phyloP scores from a whole-genome alignment of 1,284 basidiomycete genomes.

The Moniliophthora roreri region DNA sequence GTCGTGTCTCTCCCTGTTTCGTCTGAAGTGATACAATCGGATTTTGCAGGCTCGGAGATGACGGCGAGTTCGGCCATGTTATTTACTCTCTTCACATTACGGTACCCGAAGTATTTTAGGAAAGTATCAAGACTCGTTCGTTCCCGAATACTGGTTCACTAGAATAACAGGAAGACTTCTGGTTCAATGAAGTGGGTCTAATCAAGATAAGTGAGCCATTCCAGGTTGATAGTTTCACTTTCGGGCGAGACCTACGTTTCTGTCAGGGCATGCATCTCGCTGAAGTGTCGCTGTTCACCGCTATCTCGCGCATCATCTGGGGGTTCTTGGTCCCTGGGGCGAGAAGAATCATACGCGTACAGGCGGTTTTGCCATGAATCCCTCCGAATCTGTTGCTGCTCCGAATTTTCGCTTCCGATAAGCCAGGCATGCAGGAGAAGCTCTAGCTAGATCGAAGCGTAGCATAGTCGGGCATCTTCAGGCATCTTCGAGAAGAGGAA shows the following conservation, averaged over 20 bases:
- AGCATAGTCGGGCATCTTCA: no score
- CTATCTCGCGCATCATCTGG: background rate
- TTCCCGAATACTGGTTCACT: constrained; percentile 35
- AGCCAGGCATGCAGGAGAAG: background rate
- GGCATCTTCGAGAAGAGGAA: no score
- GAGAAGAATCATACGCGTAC: constrained; percentile 2
- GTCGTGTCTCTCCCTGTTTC: no score
- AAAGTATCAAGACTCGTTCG: constrained; percentile 23
- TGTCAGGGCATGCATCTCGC: background rate
- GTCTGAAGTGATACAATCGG: no score
- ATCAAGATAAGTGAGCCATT: background rate
- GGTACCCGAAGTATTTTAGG: background rate
- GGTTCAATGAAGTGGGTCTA: constrained; percentile 6
- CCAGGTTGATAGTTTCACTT: background rate
- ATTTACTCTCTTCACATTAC: background rate
- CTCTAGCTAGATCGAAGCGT: no score
- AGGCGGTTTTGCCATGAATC: background rate
- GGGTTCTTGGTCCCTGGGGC: background rate
- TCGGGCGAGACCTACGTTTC: background rate
- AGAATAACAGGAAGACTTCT: constrained; percentile 31
- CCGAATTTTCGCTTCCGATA: background rate
- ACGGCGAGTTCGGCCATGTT: background rate
- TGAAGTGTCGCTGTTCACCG: background rate
- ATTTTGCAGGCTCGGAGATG: constrained; percentile 10
- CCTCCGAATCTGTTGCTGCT: background rate